Percentiles rank a stretch among this genome's conserved stretches.
Evolutionary conservation across 257 asterid species (phyloP).

Genomic region (Catharanthus roseus): DNA sequence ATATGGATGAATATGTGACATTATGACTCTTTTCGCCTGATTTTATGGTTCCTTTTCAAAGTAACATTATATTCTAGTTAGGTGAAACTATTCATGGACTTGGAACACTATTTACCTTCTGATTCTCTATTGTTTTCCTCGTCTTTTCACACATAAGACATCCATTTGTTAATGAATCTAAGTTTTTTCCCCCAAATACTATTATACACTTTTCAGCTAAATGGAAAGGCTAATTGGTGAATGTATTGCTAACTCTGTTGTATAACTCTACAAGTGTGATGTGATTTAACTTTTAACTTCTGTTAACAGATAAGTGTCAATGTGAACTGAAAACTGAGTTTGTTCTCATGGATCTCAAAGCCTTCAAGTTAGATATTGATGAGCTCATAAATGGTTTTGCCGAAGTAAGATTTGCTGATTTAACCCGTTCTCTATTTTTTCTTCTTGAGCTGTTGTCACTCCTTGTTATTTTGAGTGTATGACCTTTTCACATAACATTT

Average conservation of each 20-base stretch:
- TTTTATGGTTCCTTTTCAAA: too few species aligned
- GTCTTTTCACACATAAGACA: background rate
- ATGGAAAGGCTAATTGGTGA: background rate
- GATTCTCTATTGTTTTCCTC: background rate
- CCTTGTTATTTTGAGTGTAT: slow-evolving; percentile 5
- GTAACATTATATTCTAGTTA: too few species aligned
- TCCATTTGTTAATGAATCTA: too few species aligned
- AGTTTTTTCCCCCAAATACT: too few species aligned
- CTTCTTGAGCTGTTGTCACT: background rate
- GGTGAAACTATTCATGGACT: background rate
- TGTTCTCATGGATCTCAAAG: slow-evolving; percentile 53
- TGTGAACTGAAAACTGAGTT: background rate
- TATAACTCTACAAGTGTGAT: too few species aligned
- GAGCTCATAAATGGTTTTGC: slow-evolving; percentile 63
- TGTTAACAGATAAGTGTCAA: background rate
- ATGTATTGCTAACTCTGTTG: background rate
- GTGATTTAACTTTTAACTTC: background rate
- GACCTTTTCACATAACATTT: background rate
- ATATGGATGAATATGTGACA: background rate
- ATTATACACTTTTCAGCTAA: background rate
- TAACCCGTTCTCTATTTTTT: too few species aligned
- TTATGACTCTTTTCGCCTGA: background rate
- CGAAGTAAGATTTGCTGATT: background rate
- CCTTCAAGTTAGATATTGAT: slow-evolving; percentile 76
- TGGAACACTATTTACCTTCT: background rate